These are phyloP conservation scores for Crataegus laevigata DNA, from an alignment of 306 rosid genomes.

Conservation along the genomic window DNA sequence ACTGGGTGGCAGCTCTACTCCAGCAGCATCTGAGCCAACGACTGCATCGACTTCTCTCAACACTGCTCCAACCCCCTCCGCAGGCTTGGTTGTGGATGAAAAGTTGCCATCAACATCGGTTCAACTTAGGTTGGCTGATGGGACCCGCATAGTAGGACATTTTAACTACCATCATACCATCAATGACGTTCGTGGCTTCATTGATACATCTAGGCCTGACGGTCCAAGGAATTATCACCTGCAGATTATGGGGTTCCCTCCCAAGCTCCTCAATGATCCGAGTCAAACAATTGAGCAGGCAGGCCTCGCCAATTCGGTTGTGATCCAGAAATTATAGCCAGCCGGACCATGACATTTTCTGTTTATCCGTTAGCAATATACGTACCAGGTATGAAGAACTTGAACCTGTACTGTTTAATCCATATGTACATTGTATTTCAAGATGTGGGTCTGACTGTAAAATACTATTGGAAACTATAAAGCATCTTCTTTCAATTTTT, in stretches of 20 bases:
- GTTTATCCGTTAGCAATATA: constrained; percentile 1
- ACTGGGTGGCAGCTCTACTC: constrained; percentile 72
- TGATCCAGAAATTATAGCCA: constrained; percentile 77
- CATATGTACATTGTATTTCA: not conserved
- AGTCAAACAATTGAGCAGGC: constrained; percentile 75
- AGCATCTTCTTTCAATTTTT: not conserved
- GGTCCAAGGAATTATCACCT: constrained; percentile 54
- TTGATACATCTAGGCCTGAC: constrained; percentile 69
- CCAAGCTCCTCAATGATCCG: constrained; percentile 64
- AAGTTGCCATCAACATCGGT: constrained; percentile 67
- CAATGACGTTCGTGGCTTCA: constrained; percentile 55
- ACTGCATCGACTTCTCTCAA: constrained; percentile 23
- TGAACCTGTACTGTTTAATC: constrained; percentile 5
- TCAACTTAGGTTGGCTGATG: constrained; percentile 90
- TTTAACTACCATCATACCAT: constrained; percentile 65
- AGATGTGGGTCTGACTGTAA: not conserved
- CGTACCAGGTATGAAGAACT: constrained; percentile 12
- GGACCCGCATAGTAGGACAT: constrained; percentile 69
- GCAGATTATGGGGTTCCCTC: constrained; percentile 93
- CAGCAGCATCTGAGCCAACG: constrained; percentile 38
- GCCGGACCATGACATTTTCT: constrained; percentile 2
- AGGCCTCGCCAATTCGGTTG: constrained; percentile 87
- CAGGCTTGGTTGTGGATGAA: constrained; percentile 58
- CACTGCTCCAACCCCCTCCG: constrained; percentile 38
- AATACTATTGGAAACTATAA: not conserved